These are phyloP conservation scores for Stentor roeselii DNA, from an alignment of 73 alveolate species.

Conservation along the genomic window DNA sequence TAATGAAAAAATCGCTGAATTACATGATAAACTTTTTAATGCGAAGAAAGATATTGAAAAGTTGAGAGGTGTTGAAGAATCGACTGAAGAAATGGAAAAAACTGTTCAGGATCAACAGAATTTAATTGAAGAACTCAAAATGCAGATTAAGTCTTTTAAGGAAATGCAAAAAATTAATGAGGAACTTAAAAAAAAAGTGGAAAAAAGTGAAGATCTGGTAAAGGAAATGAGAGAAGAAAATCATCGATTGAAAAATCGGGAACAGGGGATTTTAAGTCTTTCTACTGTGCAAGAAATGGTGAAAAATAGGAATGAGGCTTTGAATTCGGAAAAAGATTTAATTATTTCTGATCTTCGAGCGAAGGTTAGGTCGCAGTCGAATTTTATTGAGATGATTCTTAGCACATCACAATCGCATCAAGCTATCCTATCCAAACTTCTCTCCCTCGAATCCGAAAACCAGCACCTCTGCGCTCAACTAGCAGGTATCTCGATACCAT, in stretches of 20 bases:
- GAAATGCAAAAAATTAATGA: background rate
- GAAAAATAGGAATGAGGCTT: background rate
- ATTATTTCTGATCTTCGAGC: background rate
- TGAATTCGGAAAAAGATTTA: background rate
- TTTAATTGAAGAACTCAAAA: background rate
- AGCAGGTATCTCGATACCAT: conserved; percentile 4
- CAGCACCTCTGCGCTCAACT: background rate
- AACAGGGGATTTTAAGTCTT: background rate
- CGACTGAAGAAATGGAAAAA: background rate
- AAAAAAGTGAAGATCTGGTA: background rate
- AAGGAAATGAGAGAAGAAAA: conserved; percentile 32
- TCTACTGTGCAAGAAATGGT: background rate
- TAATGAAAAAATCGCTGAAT: conserved; percentile 17
- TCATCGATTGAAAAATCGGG: conserved; percentile 22
- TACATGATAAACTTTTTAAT: background rate
- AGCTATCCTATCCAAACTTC: background rate
- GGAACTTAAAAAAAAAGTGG: background rate
- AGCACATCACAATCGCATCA: background rate
- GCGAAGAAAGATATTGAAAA: conserved; percentile 3
- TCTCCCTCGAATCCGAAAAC: conserved; percentile 7
- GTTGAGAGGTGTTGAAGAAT: background rate
- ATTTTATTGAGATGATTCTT: background rate
- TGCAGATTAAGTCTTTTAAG: background rate
- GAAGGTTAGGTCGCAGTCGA: background rate
- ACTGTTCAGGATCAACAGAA: background rate